These are phyloP conservation scores for Dendrobium chrysotoxum DNA, from an alignment of 106 monocot genomes.

Conservation along the genomic window DNA sequence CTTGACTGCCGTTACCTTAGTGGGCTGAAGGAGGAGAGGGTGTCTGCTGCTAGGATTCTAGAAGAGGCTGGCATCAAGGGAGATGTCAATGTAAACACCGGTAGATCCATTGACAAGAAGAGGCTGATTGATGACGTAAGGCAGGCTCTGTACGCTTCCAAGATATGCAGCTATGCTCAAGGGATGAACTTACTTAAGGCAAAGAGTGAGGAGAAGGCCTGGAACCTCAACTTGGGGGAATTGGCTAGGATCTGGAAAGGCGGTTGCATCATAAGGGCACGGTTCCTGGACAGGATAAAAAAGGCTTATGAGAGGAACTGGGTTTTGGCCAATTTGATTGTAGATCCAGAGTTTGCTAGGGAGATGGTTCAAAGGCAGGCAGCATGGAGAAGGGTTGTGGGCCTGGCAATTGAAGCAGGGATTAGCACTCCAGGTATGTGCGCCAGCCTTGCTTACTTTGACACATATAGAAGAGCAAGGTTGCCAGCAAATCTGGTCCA, in stretches of 20 bases:
- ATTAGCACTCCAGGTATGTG: constrained; percentile 34
- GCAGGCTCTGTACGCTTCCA: constrained; percentile 50
- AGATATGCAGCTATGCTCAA: constrained; percentile 55
- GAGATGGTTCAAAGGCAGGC: constrained; percentile 29
- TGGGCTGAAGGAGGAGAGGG: constrained; percentile 48
- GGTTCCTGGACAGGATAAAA: constrained; percentile 28
- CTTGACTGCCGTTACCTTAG: constrained; percentile 26
- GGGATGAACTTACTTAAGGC: constrained; percentile 51
- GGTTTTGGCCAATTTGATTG: constrained; percentile 18
- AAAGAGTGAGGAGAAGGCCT: constrained; percentile 44
- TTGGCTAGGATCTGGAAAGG: constrained; percentile 59
- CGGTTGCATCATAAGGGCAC: constrained; percentile 42
- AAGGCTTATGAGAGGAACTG: constrained; percentile 26
- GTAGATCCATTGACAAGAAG: constrained; percentile 27
- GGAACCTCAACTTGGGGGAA: constrained; percentile 48
- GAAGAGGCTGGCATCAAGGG: constrained; percentile 25
- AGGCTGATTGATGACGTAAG: constrained; percentile 36
- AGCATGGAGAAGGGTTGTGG: constrained; percentile 27
- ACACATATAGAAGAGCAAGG: constrained; percentile 30
- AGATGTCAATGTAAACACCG: neutral
- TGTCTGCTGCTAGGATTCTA: constrained; percentile 23
- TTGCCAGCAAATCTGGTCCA: constrained; percentile 50
- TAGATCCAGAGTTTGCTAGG: constrained; percentile 28
- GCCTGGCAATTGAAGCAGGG: constrained; percentile 24
- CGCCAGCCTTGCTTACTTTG: constrained; percentile 27